phyloP scores from a whole-genome alignment of 352 stramenopile species.

The Phytophthora sojae region DNA sequence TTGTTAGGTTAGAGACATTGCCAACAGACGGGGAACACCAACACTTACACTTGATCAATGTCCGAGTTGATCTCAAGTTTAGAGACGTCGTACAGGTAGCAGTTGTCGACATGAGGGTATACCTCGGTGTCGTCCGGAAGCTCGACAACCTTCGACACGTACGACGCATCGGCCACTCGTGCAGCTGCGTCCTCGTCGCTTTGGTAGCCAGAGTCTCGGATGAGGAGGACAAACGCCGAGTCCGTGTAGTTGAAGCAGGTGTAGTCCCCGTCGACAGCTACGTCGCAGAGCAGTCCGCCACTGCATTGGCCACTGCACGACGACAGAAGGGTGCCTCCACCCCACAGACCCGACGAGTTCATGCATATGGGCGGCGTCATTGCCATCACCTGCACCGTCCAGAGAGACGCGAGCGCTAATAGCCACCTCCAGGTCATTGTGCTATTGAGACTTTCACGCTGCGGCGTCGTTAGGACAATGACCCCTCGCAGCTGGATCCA shows the following conservation, averaged over 20 bases:
- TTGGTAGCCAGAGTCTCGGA: conserved; percentile 27
- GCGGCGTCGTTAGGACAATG: conserved; percentile 25
- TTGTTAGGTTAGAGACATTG: conserved; percentile 3
- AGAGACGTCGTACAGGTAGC: conserved; percentile 33
- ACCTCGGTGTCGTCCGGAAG: conserved; percentile 21
- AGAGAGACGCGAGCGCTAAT: neutral
- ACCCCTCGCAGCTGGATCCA: conserved; percentile 3
- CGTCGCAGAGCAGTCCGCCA: conserved; percentile 19
- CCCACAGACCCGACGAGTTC: conserved; percentile 21
- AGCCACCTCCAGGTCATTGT: conserved; percentile 11
- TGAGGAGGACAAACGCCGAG: conserved; percentile 31
- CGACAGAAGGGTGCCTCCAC: conserved; percentile 30
- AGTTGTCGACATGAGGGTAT: conserved; percentile 30
- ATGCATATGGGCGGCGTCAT: conserved; percentile 32
- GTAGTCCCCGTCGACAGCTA: conserved; percentile 20
- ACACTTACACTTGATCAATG: conserved; percentile 30
- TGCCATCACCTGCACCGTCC: conserved; percentile 10
- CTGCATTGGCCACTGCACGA: conserved; percentile 26
- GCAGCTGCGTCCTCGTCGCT: conserved; percentile 26
- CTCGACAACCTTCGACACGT: conserved; percentile 10
- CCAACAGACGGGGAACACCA: neutral
- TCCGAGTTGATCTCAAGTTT: conserved; percentile 22
- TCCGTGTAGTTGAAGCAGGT: conserved; percentile 36
- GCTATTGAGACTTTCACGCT: conserved; percentile 11
- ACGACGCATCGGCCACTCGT: conserved; percentile 21